Base-by-base conservation (phyloP, 2,329 filamentous ascomycete genomes). In the Beauveria australis region DNA sequence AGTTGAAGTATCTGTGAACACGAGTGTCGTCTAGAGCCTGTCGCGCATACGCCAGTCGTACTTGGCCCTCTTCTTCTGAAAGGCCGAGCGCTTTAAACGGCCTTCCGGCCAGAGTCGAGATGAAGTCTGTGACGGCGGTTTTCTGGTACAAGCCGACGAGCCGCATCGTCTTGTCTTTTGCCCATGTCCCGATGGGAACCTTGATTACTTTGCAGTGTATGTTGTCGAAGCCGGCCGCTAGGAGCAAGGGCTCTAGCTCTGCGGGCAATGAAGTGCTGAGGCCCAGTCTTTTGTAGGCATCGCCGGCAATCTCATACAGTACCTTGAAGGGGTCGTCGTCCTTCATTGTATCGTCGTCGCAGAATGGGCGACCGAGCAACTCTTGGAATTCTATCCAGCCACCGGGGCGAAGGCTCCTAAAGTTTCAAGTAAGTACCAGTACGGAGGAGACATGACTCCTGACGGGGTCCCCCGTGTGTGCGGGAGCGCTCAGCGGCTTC, bases 331-430 rank as follows among this genome's bases (percentile, higher is more conserved):
- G 69, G 49, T 79, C 73, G 57, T 78, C 71, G 3, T 70, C 66
- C 1, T 67, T 66, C 73, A 81, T 78, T 10, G 76, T 76, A 47
- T 68, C 73, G 58, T 79, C 76, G 62, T 80, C 78, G 63, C 74
- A 79, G 30, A 71, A 67, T 14, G 78, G 70, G 26, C 68, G 69
- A 14, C 71, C 71, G 49, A 76, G 72, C 33, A 79, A 70, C 56
- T 81, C 79, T 24, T 79, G 77, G 46, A 80, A 75, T 63, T 82
- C 80, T 41, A 82, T 71, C 76, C 78, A 81, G 51, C 79, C 79
- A n/a, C 80, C 80, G n/a, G 43, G 60, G 1, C 44, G 51, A 5
- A 56, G 28, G 2, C 53, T 56, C 65, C 55, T 66, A 63, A 24
- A 44, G 12, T 14, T 7, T 5, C 5, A 37, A 12, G 44, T 48